A percentile compares a stretch with the other conserved stretches of the same genome.
These are phyloP conservation scores for Lepidopterella palustris DNA, from an alignment of 495 filamentous ascomycete genomes.

Conservation along the genomic window DNA sequence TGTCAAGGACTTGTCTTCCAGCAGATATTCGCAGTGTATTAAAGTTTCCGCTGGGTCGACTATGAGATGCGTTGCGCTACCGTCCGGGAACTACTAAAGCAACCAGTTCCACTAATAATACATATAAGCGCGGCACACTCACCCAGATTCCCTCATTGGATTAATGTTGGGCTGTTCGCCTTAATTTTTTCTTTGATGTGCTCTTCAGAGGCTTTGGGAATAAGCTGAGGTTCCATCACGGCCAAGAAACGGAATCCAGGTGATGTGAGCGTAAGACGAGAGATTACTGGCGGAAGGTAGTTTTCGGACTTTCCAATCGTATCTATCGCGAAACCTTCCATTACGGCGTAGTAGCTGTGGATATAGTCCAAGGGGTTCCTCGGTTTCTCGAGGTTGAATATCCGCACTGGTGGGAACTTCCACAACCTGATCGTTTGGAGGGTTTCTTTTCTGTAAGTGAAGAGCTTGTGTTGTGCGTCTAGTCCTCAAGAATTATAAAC, in stretches of 20 bases:
- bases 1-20: too few relatives aligned
- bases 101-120: background rate
- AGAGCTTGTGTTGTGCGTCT: too few relatives aligned
- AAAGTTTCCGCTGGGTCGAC: too few relatives aligned
- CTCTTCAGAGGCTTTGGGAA: background rate
- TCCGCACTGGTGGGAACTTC: background rate
- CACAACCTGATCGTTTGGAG: background rate
- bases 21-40: too few relatives aligned
- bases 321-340: background rate
- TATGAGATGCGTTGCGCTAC: too few relatives aligned
- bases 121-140: background rate
- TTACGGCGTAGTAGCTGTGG: background rate
- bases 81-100: too few relatives aligned
- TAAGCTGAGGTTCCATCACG: background rate
- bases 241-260: background rate
- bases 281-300: background rate
- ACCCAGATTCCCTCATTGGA: background rate
- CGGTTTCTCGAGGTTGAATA: background rate
- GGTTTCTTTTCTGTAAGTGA: too few relatives aligned
- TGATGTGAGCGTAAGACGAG: background rate
- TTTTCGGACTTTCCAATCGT: background rate
- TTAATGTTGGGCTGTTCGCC: background rate
- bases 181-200: background rate
- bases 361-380: background rate
- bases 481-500: too few relatives aligned